Base-by-base conservation (phyloP, 768 basidiomycete genomes). In the Leucosporidium yakuticum region DNA sequence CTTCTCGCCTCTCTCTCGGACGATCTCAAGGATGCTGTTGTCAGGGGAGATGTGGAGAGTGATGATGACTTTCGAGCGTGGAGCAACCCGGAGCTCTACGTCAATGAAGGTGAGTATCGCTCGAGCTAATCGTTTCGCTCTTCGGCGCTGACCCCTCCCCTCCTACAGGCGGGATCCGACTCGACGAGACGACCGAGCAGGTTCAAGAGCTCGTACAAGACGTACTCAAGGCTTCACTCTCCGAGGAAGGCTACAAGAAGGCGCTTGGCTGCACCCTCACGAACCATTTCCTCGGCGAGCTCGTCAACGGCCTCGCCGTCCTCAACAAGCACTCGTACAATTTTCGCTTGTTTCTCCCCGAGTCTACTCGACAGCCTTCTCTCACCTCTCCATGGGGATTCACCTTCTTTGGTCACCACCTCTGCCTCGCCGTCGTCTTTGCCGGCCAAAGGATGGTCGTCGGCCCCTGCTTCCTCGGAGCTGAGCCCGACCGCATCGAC, bases 401-500 rank as follows among this genome's bases (percentile, higher is more conserved):
- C 44, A 69, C 73, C 17, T 74, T 77, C 61, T 77, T 76, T 60
- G 76, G 76, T 21, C 76, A 77, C 56, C 76, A 77, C 67, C 72
- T 77, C 12, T 77, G 76, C 63, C 62, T 77, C 31, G 66, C 75
- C 44, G 74, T 77, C 59, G 68, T 69, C 39, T 75, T 77, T 57
- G 75, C 75, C 31, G 74, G 75, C 21, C 64, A 61, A 34, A 36
- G 74, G 51, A 76, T 76, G 74, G 64, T 75, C 60, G 69, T 75
- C 31, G 74, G 74, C 15, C 76, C 76, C 20, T 75, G 73, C 4
- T 77, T 77, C 63, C 72, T 76, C 65, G 76, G 75, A 21, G 76
- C 76, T 14, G 76, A 77, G 62, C 76, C 76, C 19, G 75, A 77
- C 57, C 49, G 71, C n/a, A 76, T 77, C 51, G 76, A 77, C 49